Evolutionary conservation across 1,284 basidiomycete species (phyloP).

Genomic region (Ustilago shanxiensis): DNA sequence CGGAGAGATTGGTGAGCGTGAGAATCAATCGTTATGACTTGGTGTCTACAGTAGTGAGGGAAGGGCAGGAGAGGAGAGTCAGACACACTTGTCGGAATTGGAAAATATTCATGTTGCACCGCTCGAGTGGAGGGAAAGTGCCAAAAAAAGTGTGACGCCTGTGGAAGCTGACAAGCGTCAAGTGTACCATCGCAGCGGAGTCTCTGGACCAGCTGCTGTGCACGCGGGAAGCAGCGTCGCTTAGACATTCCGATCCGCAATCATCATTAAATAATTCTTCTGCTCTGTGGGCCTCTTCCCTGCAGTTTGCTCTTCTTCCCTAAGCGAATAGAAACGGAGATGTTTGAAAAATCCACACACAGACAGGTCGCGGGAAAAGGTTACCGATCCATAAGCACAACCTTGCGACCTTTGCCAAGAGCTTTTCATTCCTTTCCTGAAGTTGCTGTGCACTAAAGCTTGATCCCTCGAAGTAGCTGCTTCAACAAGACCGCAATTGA

Average conservation of each 20-base stretch:
- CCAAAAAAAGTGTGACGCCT: not conserved
- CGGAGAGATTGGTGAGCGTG: not conserved
- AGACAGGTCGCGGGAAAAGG: not conserved
- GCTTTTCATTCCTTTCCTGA: no score
- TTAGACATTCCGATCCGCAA: constrained; percentile 1
- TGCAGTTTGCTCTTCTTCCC: not conserved
- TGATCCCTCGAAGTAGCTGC: no score
- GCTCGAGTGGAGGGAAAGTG: constrained; percentile 2
- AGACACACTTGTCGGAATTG: constrained; percentile 4
- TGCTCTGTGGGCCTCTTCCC: not conserved
- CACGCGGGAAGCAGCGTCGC: constrained; percentile 4
- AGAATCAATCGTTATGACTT: not conserved
- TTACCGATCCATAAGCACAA: no score
- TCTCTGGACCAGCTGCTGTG: not conserved
- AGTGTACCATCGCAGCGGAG: not conserved
- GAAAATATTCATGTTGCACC: not conserved
- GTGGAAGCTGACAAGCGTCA: constrained; percentile 1
- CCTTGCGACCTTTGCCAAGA: no score
- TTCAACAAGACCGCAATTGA: no score
- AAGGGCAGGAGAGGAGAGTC: not conserved
- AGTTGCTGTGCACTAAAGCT: no score
- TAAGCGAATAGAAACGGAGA: constrained; percentile 1
- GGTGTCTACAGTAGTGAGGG: not conserved
- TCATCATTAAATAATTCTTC: not conserved
- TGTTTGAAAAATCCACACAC: not conserved